Evolutionary conservation across 208 protist genomes (phyloP).

Genomic region (Leptomonas pyrrhocoris): DNA sequence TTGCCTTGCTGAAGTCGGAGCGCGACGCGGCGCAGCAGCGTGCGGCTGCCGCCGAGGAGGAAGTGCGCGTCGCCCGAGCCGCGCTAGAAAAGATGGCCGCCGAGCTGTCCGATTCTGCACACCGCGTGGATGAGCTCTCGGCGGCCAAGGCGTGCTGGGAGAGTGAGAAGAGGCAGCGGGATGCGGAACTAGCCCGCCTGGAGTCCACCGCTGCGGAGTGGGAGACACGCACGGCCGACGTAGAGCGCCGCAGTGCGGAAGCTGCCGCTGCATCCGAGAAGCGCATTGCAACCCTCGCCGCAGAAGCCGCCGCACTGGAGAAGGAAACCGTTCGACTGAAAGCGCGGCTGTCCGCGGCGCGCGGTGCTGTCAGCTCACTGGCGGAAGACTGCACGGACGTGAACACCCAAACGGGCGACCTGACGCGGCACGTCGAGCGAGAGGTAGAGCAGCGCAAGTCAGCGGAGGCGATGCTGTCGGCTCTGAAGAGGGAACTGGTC

Average conservation of each 20-base stretch:
- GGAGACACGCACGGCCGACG: slow-evolving; percentile 3
- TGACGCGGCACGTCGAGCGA: neutral
- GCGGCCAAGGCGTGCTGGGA: too few species aligned
- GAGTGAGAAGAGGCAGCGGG: too few species aligned
- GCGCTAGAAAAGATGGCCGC: slow-evolving; percentile 11
- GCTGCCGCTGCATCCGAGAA: slow-evolving; percentile 7
- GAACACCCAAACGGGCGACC: neutral
- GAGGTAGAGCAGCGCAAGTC: neutral
- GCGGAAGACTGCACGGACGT: slow-evolving; percentile 11
- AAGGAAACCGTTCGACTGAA: slow-evolving; percentile 5
- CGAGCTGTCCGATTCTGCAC: neutral
- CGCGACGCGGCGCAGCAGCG: slow-evolving; percentile 2
- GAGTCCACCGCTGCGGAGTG: neutral
- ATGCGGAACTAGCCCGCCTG: neutral
- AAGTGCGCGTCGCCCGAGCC: slow-evolving; percentile 3
- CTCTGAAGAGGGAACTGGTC: slow-evolving; percentile 21
- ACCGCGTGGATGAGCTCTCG: neutral
- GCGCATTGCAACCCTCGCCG: neutral
- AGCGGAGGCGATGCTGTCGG: slow-evolving; percentile 5
- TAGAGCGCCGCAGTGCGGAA: slow-evolving; percentile 7
- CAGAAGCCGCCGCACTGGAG: neutral
- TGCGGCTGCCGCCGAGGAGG: slow-evolving; percentile 4
- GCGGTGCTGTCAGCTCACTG: slow-evolving; percentile 1
- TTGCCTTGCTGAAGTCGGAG: neutral
- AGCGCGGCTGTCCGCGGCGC: slow-evolving; percentile 20